Base-by-base conservation (phyloP, 2,329 filamentous ascomycete species). In the Exophiala viscosa region DNA sequence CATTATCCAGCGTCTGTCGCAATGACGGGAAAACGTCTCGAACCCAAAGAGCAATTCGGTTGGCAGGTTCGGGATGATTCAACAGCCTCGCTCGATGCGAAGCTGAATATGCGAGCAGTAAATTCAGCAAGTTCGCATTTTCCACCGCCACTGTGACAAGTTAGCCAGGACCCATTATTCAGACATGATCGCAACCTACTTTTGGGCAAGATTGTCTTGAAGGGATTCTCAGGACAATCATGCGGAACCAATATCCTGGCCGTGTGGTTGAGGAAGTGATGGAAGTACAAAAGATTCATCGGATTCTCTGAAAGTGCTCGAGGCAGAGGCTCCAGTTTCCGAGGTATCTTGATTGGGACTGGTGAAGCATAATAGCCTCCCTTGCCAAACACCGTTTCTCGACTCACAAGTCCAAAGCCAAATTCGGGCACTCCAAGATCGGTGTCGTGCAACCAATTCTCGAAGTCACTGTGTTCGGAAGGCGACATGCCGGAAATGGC, bases 81-180 rank as follows among this genome's bases (percentile, higher is more conserved):
- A 93, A 74, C 31, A 92, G 79, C 40, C 86, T 82, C 8, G 89
- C 87, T 50, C 88, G 82, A 66, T 95, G 89, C 23, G 85, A 88
- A n/a, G 89, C 89, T 61, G 87, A 90, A 67, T 90, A 95, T 15
- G 89, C 86, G 18, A 95, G 77, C 43, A 93, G 74, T 31, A 95
- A 74, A 59, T 88, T 87, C 47, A 95, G 76, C 1, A 95, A 78
- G 62, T 90, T 86, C 2, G 62, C 59, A 46, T 67, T 65, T 53
- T 67, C 65, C 44, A 74, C 67, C 5, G 73, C 73, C 73, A 76
- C 72, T 75, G 18, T 28, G 70, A 69, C 38, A 77, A 74, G 60
- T 82, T 74, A 48, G 80, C 73, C 18, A 76, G 73, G 35, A 76
- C 69, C 32, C 75, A 71, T 14, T 8, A 32, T 15, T 14, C 68